Conservation (phyloP, 2,329 filamentous ascomycete species). For the Scedosporium minutisporum region DNA sequence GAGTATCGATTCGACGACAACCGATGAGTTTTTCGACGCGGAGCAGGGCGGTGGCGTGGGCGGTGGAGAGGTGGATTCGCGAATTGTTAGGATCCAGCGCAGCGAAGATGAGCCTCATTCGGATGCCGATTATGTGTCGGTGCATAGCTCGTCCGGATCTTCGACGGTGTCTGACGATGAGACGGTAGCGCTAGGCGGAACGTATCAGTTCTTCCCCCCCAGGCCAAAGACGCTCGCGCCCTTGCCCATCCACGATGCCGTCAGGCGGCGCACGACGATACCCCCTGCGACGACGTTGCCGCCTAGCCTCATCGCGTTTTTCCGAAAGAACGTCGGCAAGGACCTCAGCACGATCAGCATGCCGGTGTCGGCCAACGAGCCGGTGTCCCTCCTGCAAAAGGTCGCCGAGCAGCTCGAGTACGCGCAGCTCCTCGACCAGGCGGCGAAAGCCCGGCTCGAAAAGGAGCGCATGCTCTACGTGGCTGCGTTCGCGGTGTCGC, state of each 20-base stretch:
- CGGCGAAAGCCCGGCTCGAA: slow-evolving; percentile 49
- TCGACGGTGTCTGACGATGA: slow-evolving; percentile 52
- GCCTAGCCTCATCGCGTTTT: slow-evolving; percentile 84
- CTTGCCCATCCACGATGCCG: slow-evolving; percentile 57
- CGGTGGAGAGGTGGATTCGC: slow-evolving; percentile 45
- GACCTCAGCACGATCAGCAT: slow-evolving; percentile 94
- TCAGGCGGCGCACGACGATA: slow-evolving; percentile 62
- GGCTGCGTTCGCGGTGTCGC: slow-evolving; percentile 81
- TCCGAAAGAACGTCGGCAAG: slow-evolving; percentile 96
- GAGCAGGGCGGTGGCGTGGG: slow-evolving; percentile 37
- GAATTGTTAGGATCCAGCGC: slow-evolving; percentile 63
- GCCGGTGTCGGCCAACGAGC: slow-evolving; percentile 95
- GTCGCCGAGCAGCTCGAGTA: slow-evolving; percentile 89
- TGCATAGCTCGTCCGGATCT: slow-evolving; percentile 46
- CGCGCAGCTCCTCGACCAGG: slow-evolving; percentile 69
- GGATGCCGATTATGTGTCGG: slow-evolving; percentile 44
- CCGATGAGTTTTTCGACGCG: slow-evolving; percentile 93
- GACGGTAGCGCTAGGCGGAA: slow-evolving; percentile 45
- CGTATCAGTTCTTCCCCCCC: slow-evolving; percentile 56
- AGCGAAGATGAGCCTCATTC: slow-evolving; percentile 58
- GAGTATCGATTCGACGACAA: slow-evolving; percentile 74
- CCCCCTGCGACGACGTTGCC: slow-evolving; percentile 67
- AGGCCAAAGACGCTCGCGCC: slow-evolving; percentile 70
- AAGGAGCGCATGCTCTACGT: slow-evolving; percentile 73
- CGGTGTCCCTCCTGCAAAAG: slow-evolving; percentile 77